Evolutionary conservation across 2,329 filamentous ascomycete species (phyloP).

Genomic region (Mariannaea elegans): DNA sequence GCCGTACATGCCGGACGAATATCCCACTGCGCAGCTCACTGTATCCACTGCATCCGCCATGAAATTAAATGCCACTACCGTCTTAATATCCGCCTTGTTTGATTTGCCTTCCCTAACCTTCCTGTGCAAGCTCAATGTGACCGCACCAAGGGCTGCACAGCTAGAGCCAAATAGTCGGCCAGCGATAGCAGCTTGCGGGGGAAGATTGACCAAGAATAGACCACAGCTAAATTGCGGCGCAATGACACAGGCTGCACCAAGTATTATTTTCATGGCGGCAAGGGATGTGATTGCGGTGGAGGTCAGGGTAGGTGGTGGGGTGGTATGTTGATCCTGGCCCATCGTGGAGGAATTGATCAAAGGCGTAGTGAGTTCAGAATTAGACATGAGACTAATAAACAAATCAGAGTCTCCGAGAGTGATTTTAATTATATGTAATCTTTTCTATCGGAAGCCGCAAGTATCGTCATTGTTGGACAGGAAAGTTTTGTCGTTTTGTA

Average conservation of each 20-base stretch:
- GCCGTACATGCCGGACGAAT: neutral
- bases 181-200: neutral
- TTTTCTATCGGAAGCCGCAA: too few species aligned
- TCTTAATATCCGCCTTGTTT: neutral
- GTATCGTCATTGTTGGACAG: too few species aligned
- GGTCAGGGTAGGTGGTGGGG: neutral
- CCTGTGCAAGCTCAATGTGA: neutral
- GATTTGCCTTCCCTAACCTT: neutral
- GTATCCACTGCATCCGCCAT: neutral
- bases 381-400: too few species aligned
- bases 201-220: neutral
- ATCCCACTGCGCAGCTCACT: neutral
- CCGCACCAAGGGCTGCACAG: neutral
- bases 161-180: neutral
- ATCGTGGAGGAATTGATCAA: neutral
- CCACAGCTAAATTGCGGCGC: neutral
- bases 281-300: neutral
- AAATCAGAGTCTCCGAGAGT: too few species aligned
- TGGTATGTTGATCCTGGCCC: neutral
- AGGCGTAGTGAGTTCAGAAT: too few species aligned
- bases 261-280: neutral
- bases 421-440: too few species aligned
- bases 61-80: neutral
- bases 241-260: neutral
- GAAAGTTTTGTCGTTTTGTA: too few species aligned